These are phyloP conservation scores for Byssothecium circinans DNA, from an alignment of 2,329 filamentous ascomycete species.

Conservation along the genomic window DNA sequence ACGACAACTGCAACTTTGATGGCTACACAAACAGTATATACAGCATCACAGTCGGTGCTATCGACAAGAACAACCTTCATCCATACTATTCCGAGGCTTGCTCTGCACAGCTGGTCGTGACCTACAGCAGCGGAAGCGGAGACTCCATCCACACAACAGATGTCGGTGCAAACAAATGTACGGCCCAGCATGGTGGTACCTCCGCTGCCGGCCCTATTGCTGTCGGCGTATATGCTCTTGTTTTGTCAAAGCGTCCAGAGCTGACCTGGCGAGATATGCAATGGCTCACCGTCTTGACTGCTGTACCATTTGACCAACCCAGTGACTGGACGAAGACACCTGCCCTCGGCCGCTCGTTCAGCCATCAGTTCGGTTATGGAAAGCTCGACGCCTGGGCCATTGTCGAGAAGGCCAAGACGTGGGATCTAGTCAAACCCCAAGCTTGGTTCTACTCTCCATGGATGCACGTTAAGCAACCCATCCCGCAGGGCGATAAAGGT, in stretches of 20 bases:
- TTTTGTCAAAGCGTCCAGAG: constrained; percentile 80
- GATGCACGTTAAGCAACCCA: constrained; percentile 82
- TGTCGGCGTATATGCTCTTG: constrained; percentile 87
- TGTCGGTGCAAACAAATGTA: constrained; percentile 80
- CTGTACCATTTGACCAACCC: constrained; percentile 75
- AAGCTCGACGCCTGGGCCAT: constrained; percentile 88
- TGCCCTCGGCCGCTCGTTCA: constrained; percentile 77
- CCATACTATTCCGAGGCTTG: constrained; percentile 97
- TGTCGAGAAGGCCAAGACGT: constrained; percentile 82
- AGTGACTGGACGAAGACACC: constrained; percentile 80
- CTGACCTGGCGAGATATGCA: constrained; percentile 94
- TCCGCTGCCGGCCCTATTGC: constrained; percentile 93
- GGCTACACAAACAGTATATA: constrained; percentile 99
- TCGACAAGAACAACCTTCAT: constrained; percentile 83
- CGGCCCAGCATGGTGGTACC: constrained; percentile 83
- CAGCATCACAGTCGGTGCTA: constrained; percentile 92
- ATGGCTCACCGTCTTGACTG: constrained; percentile 83
- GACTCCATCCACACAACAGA: constrained; percentile 97
- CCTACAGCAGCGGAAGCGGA: constrained; percentile 87
- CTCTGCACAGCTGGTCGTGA: constrained; percentile 92
- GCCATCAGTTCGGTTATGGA: constrained; percentile 93
- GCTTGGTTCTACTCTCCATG: constrained; percentile 93
- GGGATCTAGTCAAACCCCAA: constrained; percentile 89
- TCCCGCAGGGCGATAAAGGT: constrained; percentile 83
- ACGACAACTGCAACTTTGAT: constrained; percentile 99